Percentiles rank a stretch among this genome's conserved stretches.
Evolutionary conservation across 768 basidiomycete species (phyloP).

Genomic region (Pleurotus pulmonarius): DNA sequence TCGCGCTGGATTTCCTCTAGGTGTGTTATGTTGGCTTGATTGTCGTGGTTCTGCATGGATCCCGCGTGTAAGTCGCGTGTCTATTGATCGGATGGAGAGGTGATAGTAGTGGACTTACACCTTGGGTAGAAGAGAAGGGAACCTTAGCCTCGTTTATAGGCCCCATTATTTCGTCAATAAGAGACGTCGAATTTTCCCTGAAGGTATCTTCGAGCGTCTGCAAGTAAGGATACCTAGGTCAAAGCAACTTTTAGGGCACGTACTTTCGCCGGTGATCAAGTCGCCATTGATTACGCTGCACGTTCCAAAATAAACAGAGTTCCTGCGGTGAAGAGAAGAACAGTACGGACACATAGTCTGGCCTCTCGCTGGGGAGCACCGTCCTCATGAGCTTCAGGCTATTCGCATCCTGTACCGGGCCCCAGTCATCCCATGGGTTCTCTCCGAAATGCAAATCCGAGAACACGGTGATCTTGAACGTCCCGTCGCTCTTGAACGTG

Average conservation of each 20-base stretch:
- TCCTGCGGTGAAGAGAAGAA: neutral
- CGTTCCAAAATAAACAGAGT: neutral
- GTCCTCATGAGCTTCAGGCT: conserved; percentile 55
- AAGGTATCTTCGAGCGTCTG: conserved; percentile 46
- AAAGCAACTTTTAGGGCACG: neutral
- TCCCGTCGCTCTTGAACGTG: conserved; percentile 52
- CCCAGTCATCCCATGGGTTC: conserved; percentile 68
- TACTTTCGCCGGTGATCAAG: conserved; percentile 70
- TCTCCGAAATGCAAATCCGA: conserved; percentile 78
- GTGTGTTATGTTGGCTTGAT: conserved; percentile 69
- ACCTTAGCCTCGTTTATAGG: conserved; percentile 55
- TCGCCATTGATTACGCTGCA: conserved; percentile 69
- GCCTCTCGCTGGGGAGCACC: conserved; percentile 53
- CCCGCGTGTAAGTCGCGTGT: too few relatives aligned
- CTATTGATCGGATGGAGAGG: too few relatives aligned
- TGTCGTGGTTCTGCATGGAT: conserved; percentile 64
- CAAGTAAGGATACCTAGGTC: neutral
- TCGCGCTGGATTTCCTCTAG: conserved; percentile 64
- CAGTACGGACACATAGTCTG: conserved; percentile 62
- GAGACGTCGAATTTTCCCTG: conserved; percentile 59
- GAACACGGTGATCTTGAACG: conserved; percentile 71
- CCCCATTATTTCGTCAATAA: conserved; percentile 60
- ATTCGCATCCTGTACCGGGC: conserved; percentile 62
- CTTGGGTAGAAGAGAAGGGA: conserved; percentile 68
- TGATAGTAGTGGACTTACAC: conserved; percentile 35